phyloP scores from a whole-genome alignment of 108 stramenopile species.

The Cyclotella baltica region DNA sequence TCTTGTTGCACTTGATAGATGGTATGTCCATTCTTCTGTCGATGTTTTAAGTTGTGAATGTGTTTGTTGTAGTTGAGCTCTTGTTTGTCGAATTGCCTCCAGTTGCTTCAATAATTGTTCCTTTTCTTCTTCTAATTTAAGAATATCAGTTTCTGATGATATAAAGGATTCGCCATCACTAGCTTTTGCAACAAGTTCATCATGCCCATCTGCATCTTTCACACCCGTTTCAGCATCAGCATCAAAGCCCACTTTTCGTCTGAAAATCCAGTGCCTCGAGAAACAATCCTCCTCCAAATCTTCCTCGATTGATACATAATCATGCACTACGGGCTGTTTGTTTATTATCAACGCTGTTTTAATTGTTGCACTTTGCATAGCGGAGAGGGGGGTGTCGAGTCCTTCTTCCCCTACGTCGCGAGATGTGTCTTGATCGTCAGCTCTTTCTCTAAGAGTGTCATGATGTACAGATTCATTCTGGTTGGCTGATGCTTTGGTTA shows the following conservation, averaged over 20 bases:
- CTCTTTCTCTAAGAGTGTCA: background rate
- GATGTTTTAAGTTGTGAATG: slow-evolving; percentile 12
- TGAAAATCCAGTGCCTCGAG: slow-evolving; percentile 44
- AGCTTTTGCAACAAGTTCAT: background rate
- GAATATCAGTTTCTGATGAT: background rate
- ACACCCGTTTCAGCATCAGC: background rate
- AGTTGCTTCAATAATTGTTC: slow-evolving; percentile 34
- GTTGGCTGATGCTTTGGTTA: background rate
- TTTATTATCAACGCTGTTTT: slow-evolving; percentile 38
- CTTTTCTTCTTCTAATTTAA: slow-evolving; percentile 14
- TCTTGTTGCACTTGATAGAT: slow-evolving; percentile 21
- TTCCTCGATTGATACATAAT: background rate
- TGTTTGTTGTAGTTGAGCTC: slow-evolving; percentile 21
- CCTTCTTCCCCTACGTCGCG: background rate
- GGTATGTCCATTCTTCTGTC: slow-evolving; percentile 36
- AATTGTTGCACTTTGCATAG: slow-evolving; percentile 37
- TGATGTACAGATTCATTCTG: background rate
- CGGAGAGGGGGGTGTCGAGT: slow-evolving; percentile 38
- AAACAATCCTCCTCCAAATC: slow-evolving; percentile 29
- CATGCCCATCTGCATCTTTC: background rate
- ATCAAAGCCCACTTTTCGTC: slow-evolving; percentile 37
- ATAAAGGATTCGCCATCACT: background rate
- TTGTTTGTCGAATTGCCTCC: slow-evolving; percentile 34
- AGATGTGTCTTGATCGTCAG: background rate
- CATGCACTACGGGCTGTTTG: background rate